A percentile compares a stretch with the other conserved stretches of the same genome.
Conservation (phyloP, 2,329 filamentous ascomycete genomes). For the Diaporthe eres region DNA sequence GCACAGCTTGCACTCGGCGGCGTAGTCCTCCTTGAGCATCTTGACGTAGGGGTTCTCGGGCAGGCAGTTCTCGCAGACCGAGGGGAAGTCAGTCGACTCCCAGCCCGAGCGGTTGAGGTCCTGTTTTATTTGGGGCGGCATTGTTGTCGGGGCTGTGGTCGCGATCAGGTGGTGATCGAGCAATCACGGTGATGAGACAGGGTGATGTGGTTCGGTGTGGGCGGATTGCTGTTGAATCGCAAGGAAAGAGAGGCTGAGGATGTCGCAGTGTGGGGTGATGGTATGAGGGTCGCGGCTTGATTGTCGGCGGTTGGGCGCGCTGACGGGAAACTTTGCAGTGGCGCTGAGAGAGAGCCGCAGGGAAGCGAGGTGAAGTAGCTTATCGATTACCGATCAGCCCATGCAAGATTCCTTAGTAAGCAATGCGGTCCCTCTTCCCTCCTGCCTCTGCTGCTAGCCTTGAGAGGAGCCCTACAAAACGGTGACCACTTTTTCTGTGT, state of each 20-base stretch:
- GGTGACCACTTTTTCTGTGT: neutral
- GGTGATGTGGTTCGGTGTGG: neutral
- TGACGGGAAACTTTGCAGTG: slow-evolving; percentile 29
- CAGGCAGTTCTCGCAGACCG: slow-evolving; percentile 91
- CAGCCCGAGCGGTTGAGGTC: slow-evolving; percentile 95
- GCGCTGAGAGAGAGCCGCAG: slow-evolving; percentile 1
- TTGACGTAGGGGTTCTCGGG: slow-evolving; percentile 98
- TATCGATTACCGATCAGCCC: slow-evolving; percentile 22
- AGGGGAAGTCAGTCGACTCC: slow-evolving; percentile 93
- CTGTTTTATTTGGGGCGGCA: slow-evolving; percentile 95
- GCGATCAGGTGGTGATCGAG: neutral
- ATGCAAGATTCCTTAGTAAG: neutral
- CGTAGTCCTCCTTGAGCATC: slow-evolving; percentile 98
- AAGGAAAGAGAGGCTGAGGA: slow-evolving; percentile 1
- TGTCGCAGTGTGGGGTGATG: slow-evolving; percentile 27
- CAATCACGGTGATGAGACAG: too few species aligned
- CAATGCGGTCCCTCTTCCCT: neutral
- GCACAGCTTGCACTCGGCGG: slow-evolving; percentile 88
- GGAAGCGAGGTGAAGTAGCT: neutral
- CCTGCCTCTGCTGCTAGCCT: neutral
- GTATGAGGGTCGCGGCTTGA: neutral
- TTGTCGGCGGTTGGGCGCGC: neutral
- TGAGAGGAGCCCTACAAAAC: neutral
- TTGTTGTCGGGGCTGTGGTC: slow-evolving; percentile 53
- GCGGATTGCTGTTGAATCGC: slow-evolving; percentile 1